Conservation (phyloP, 2,329 filamentous ascomycete genomes). For the Pseudogymnoascus sp. region DNA sequence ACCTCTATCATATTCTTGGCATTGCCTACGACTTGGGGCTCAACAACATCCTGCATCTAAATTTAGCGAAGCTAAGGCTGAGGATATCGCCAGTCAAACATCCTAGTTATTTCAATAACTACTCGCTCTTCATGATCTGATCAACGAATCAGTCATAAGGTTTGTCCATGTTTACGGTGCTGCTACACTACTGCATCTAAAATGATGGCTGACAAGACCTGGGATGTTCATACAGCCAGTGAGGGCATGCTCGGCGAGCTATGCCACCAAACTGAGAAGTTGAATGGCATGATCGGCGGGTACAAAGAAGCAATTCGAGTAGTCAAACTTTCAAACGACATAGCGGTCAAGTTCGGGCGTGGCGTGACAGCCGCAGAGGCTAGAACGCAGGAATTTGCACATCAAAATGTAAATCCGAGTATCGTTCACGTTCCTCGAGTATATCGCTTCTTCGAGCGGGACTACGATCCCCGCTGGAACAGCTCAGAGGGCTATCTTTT, state of each 20-base stretch:
- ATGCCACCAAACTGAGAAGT: conserved; percentile 9
- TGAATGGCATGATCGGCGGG: conserved; percentile 7
- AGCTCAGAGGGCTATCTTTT: conserved; percentile 19
- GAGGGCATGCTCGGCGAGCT: conserved; percentile 14
- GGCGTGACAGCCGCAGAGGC: conserved; percentile 16
- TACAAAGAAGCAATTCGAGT: conserved; percentile 12
- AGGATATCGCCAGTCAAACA: background rate
- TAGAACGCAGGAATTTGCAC: conserved; percentile 18
- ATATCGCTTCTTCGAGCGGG: conserved; percentile 17
- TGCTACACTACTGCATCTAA: background rate
- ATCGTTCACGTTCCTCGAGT: conserved; percentile 19
- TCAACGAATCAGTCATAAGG: background rate
- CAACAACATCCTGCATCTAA: too few relatives aligned
- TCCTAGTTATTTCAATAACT: background rate
- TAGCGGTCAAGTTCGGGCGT: conserved; percentile 18
- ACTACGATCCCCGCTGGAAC: background rate
- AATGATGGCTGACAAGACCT: background rate
- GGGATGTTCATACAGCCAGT: conserved; percentile 9
- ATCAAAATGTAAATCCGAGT: conserved; percentile 14
- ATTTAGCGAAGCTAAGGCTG: background rate
- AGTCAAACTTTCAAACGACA: conserved; percentile 11
- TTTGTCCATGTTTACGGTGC: background rate
- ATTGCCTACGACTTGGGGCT: too few relatives aligned
- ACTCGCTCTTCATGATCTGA: background rate
- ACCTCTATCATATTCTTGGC: too few relatives aligned